Conservation (phyloP, 257 asterid species). For the Salvia rosmarinus region DNA sequence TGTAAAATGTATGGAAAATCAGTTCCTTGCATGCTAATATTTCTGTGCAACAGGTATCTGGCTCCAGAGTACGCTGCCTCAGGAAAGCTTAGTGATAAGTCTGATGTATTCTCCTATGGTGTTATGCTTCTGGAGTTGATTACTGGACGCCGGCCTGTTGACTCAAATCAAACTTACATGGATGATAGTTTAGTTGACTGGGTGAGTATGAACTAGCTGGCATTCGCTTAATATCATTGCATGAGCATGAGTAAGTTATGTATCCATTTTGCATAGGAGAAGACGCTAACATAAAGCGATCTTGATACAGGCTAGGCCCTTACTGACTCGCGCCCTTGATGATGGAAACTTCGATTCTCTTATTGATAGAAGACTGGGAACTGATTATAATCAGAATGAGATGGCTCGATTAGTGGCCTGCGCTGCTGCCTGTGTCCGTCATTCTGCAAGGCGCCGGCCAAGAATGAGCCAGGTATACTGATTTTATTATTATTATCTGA, state of each 20-base stretch:
- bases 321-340: constrained; percentile 70
- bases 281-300: constrained; percentile 17
- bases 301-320: constrained; percentile 77
- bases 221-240: background rate
- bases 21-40: constrained; percentile 4
- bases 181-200: constrained; percentile 93
- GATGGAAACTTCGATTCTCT: constrained; percentile 65
- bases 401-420: constrained; percentile 86
- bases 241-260: background rate
- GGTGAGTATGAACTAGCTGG: constrained; percentile 49
- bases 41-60: constrained; percentile 58
- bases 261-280: background rate
- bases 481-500: background rate
- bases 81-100: constrained; percentile 87
- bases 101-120: constrained; percentile 97
- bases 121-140: constrained; percentile 90
- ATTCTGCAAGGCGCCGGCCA: constrained; percentile 88
- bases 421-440: constrained; percentile 88
- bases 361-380: constrained; percentile 54
- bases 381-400: constrained; percentile 55
- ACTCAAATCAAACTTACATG: constrained; percentile 53
- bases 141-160: constrained; percentile 89
- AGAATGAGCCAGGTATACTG: constrained; percentile 77
- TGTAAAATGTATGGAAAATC: background rate
- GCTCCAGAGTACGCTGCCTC: constrained; percentile 99